Percentiles rank a stretch among this genome's conserved stretches.
These are phyloP conservation scores for Cercospora beticola DNA, from an alignment of 2,329 filamentous ascomycete genomes.

Conservation along the genomic window DNA sequence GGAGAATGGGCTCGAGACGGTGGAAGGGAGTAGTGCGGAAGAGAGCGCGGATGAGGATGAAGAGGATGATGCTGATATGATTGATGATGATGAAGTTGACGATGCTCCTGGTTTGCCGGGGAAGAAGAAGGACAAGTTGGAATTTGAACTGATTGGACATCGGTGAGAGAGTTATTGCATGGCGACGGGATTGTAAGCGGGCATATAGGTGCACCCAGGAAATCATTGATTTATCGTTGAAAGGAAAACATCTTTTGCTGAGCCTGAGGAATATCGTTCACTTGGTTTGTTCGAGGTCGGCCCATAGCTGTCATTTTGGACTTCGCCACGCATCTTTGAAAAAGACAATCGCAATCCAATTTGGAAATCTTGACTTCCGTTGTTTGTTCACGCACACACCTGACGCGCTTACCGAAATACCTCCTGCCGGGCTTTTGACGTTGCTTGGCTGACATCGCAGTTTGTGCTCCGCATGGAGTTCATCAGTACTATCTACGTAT, in stretches of 20 bases:
- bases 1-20: conserved; percentile 27
- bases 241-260: neutral
- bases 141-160: conserved; percentile 30
- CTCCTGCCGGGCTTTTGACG: neutral
- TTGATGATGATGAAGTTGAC: conserved; percentile 12
- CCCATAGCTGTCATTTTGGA: neutral
- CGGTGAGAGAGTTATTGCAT: conserved; percentile 10
- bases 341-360: neutral
- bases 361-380: neutral
- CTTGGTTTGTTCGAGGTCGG: neutral
- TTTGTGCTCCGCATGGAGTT: neutral
- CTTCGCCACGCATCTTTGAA: neutral
- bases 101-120: neutral
- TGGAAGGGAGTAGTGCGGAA: conserved; percentile 22
- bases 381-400: neutral
- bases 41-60: conserved; percentile 18
- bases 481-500: neutral
- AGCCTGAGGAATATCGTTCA: neutral
- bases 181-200: neutral
- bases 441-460: neutral
- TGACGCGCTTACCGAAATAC: neutral
- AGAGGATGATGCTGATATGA: conserved; percentile 4
- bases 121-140: conserved; percentile 9
- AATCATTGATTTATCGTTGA: neutral
- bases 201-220: neutral